Conservation (phyloP, 768 basidiomycete genomes). For the Pulveroboletus sp. region DNA sequence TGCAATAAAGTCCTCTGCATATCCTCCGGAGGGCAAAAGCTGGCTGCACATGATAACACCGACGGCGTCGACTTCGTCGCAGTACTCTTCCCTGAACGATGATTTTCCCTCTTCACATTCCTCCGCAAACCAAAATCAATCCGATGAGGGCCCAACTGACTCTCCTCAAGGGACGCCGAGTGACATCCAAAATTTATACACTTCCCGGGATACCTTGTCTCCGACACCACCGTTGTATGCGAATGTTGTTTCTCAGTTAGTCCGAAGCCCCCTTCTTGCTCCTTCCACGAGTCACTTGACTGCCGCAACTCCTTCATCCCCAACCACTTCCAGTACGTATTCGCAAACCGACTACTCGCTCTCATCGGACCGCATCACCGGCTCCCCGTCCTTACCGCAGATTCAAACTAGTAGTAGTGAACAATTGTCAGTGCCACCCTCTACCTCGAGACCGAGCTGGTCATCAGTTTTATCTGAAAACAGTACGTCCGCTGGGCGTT, state of each 20-base stretch:
- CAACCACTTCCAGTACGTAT: conserved; percentile 2
- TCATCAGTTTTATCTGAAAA: conserved; percentile 25
- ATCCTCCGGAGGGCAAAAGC: conserved; percentile 26
- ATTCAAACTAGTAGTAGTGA: conserved; percentile 16
- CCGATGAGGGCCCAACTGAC: conserved; percentile 4
- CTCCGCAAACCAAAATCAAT: conserved; percentile 15
- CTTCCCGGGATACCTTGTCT: conserved; percentile 4
- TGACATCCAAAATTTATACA: conserved; percentile 3
- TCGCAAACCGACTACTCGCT: conserved; percentile 10
- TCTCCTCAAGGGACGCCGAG: background rate
- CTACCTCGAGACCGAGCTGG: conserved; percentile 20
- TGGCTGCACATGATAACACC: conserved; percentile 31
- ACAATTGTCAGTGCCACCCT: conserved; percentile 9
- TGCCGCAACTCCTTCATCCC: conserved; percentile 4
- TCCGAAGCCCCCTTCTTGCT: conserved; percentile 9
- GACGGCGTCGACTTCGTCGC: conserved; percentile 20
- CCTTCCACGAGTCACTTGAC: conserved; percentile 11
- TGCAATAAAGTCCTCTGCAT: conserved; percentile 11
- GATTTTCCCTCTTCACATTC: conserved; percentile 27
- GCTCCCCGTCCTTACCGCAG: conserved; percentile 14
- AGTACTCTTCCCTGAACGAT: conserved; percentile 11
- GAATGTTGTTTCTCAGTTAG: conserved; percentile 21
- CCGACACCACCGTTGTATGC: conserved; percentile 22
- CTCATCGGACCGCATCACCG: conserved; percentile 9
- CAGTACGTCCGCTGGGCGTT: conserved; percentile 8